Evolutionary conservation across 2,329 filamentous ascomycete genomes (phyloP).

Genomic region (Claviceps humidiphila): DNA sequence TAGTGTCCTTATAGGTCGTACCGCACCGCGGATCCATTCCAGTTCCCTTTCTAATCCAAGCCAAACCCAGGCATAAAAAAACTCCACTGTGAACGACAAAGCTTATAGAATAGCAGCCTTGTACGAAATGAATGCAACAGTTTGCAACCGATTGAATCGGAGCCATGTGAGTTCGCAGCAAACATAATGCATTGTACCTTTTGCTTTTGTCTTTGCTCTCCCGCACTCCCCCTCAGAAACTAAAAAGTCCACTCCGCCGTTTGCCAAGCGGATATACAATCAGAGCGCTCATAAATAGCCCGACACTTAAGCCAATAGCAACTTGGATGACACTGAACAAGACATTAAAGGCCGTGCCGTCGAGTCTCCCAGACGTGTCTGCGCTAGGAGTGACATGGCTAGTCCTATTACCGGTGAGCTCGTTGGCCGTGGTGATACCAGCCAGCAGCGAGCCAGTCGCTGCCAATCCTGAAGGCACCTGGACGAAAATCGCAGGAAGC

Average conservation of each 20-base stretch:
- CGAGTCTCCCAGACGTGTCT: slow-evolving; percentile 18
- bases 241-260: slow-evolving; percentile 42
- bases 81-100: not conserved
- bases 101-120: not conserved
- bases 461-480: slow-evolving; percentile 50
- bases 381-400: slow-evolving; percentile 1
- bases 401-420: slow-evolving; percentile 32
- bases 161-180: not conserved
- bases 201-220: not conserved
- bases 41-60: not conserved
- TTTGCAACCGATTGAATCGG: not conserved
- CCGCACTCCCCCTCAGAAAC: slow-evolving; percentile 24
- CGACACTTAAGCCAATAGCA: slow-evolving; percentile 49
- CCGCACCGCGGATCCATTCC: too few relatives aligned
- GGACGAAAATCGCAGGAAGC: slow-evolving; percentile 72
- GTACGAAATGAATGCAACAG: not conserved
- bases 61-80: not conserved
- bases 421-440: slow-evolving; percentile 42
- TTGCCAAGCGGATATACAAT: slow-evolving; percentile 45
- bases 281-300: slow-evolving; percentile 41
- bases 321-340: slow-evolving; percentile 47
- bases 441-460: slow-evolving; percentile 45
- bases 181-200: not conserved
- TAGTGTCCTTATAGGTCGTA: too few relatives aligned
- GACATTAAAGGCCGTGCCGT: slow-evolving; percentile 38